Evolutionary conservation across 164 flowering plant genomes (phyloP), one percentile per base, ranked within the genome.

Genomic region (Berberis thunbergii): DNA sequence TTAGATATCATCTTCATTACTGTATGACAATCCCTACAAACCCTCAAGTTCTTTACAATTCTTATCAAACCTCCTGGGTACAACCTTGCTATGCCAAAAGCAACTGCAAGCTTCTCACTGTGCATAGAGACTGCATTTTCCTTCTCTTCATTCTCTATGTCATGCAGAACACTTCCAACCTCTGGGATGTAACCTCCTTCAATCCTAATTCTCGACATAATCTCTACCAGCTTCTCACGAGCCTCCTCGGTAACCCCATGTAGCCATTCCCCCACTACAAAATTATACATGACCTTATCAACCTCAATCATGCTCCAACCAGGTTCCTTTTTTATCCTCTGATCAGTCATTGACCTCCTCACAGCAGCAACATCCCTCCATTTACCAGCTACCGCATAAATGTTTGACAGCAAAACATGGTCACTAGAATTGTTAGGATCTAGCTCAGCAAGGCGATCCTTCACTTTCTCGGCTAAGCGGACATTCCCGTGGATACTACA

Each of bases 271-370:
- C 87, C 87, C 2, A 79, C 85, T 53, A 79, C 74, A 70, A 87
- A 86, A 48, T 69, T 74, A 69, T 84, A 79, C 75, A 83, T 70
- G 41, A 69, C 64, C 71, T 81, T 86, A 62, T 83, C 84, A 52
- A 84, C 81, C 71, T 86, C 88, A 49, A 86, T 82, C 78, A 76
- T 71, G 70, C 96, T 88, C 91, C 91, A 84, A 58, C 88, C 91
- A 4, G 91, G 89, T 57, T 62, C 61, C 71, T 88, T 88, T 60
- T 62, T 80, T 11, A 85, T 67, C 50, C 64, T 73, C 50, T 59
- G 72, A 42, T 74, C 73, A 40, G 62, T 61, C 96, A 86, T 83
- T 45, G 84, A 81, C 59, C 69, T 78, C 74, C 95, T 83, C 57
- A 87, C 76, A 10, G 62, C 26, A 11, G 77, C 86, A 38, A 69